phyloP scores from a whole-genome alignment of 257 asterid species.

The Solanum paucissectum region DNA sequence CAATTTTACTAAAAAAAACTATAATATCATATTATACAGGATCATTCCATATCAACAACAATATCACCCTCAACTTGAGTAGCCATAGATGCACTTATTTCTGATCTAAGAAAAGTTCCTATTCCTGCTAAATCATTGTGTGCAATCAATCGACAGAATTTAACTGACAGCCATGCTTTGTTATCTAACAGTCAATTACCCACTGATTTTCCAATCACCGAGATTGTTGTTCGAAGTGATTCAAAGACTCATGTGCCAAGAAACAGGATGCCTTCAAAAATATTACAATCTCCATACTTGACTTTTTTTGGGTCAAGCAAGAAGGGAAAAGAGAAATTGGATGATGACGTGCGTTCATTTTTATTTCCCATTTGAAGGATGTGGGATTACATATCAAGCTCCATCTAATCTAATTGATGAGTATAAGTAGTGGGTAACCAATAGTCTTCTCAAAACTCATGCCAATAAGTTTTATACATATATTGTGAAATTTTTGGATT shows the following conservation, averaged over 20 bases:
- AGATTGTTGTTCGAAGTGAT: background rate
- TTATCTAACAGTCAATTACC: background rate
- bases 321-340: background rate
- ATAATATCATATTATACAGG: background rate
- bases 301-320: background rate
- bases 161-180: background rate
- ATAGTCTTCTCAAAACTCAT: too few relatives aligned
- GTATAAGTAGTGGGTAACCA: too few relatives aligned
- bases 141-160: accelerated
- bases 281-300: background rate
- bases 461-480: too few relatives aligned
- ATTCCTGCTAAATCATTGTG: background rate
- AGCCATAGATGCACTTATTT: too few relatives aligned
- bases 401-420: too few relatives aligned
- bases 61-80: too few relatives aligned
- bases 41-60: background rate
- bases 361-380: too few relatives aligned
- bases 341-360: too few relatives aligned
- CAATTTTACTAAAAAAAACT: too few relatives aligned
- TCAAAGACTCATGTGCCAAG: background rate
- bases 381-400: too few relatives aligned
- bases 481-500: too few relatives aligned
- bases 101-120: too few relatives aligned
- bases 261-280: background rate
- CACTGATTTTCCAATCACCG: background rate